A percentile compares a stretch with the other conserved stretches of the same genome.
Conservation (phyloP, 495 filamentous ascomycete genomes). For the Neurospora sp. region DNA sequence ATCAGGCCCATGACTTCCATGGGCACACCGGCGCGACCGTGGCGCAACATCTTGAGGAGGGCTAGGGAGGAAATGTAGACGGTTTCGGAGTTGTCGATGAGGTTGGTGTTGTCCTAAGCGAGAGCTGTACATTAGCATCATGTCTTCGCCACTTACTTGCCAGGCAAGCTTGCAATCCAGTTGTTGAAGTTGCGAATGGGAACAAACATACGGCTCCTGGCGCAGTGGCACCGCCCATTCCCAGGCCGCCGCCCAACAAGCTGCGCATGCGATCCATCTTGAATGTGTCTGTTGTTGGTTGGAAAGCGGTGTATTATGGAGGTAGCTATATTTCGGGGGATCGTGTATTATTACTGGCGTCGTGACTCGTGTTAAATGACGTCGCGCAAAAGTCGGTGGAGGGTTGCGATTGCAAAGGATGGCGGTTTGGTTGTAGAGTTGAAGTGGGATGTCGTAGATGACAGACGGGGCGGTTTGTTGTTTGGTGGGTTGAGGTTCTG, state of each 20-base stretch:
- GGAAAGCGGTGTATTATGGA: background rate
- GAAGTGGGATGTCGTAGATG: background rate
- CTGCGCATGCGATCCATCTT: constrained; percentile 80
- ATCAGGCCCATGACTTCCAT: constrained; percentile 99
- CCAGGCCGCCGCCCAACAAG: constrained; percentile 73
- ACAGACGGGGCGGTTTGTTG: background rate
- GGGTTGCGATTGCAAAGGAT: background rate
- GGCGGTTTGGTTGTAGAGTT: background rate
- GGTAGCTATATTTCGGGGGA: background rate
- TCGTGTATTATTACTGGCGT: background rate
- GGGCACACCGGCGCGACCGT: constrained; percentile 92
- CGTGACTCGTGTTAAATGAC: background rate
- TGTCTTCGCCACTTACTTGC: background rate
- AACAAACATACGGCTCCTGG: constrained; percentile 65
- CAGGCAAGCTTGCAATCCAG: background rate
- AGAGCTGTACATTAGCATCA: background rate
- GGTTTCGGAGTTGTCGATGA: constrained; percentile 98
- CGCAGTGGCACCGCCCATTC: constrained; percentile 46
- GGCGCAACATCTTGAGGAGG: constrained; percentile 94
- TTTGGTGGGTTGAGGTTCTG: background rate
- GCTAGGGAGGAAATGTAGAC: constrained; percentile 98
- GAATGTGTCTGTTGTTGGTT: background rate
- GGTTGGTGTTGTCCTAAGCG: constrained; percentile 64
- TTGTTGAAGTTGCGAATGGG: background rate
- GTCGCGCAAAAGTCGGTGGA: background rate